Conservation (phyloP, 2,329 filamentous ascomycete species). For the Blastomyces gilchristii region DNA sequence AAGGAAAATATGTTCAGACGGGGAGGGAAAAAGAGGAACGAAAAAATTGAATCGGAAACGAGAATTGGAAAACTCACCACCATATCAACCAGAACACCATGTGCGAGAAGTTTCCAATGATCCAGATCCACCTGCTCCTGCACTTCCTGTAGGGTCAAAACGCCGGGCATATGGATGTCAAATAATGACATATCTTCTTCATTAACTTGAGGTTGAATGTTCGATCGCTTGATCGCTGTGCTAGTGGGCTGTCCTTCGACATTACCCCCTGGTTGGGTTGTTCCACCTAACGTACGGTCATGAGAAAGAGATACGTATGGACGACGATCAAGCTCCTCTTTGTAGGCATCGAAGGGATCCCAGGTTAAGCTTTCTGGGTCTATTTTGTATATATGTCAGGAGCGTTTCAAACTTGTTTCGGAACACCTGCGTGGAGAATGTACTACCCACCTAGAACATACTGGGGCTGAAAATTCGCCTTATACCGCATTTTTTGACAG, state of each 20-base stretch:
- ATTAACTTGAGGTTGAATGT: not conserved
- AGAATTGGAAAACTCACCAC: constrained; percentile 23
- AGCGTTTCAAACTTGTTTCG: not conserved
- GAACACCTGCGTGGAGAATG: not conserved
- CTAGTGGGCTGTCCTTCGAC: constrained; percentile 18
- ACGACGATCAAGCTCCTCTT: constrained; percentile 32
- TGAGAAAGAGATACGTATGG: constrained; percentile 38
- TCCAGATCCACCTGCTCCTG: constrained; percentile 33
- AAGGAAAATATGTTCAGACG: not conserved
- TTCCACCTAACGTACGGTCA: constrained; percentile 20
- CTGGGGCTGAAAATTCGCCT: constrained; percentile 38
- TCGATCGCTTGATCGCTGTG: constrained; percentile 14
- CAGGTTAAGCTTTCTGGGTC: constrained; percentile 39
- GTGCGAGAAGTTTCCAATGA: constrained; percentile 36
- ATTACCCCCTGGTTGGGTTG: constrained; percentile 13
- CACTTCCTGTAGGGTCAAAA: constrained; percentile 35
- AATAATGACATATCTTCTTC: constrained; percentile 38
- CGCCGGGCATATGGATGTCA: constrained; percentile 37
- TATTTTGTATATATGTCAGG: constrained; percentile 16
- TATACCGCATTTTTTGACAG: constrained; percentile 44
- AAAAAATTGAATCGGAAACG: not conserved
- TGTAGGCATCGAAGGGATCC: constrained; percentile 35
- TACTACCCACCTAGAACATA: constrained; percentile 37
- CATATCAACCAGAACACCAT: constrained; percentile 35
- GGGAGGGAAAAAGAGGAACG: not conserved